Base-by-base conservation (phyloP, 2,329 filamentous ascomycete species). In the Ceratocystis cubensis region DNA sequence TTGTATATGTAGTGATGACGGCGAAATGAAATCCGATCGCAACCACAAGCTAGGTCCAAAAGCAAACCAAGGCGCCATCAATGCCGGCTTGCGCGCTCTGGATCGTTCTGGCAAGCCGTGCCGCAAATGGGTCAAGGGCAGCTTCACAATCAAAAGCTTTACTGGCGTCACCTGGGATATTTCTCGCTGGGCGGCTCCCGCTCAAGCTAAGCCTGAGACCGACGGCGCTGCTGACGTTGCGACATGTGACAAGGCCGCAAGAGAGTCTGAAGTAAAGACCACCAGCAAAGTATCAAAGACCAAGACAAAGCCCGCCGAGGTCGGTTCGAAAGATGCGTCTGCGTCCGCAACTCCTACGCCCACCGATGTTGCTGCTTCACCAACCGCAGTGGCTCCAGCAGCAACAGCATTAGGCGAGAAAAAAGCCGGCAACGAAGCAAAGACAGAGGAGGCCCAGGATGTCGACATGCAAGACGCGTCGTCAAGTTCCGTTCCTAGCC, bases 61-160 rank as follows among this genome's bases (percentile, higher is more conserved):
- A 76, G 93, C 93, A 64, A 97, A 96, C 75, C 89, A 93, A 72
- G 94, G 94, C 70, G 93, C 93, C 68, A 99, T 99, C 81, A 99
- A 99, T 74, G 94, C 94, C 65, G 90, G 91, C 64, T 86, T 99
- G 63, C 90, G 94, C 66, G 93, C 94, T 13, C 88, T 99, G 70
- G 94, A 99, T 76, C 87, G 93, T 69, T 88, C 88, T 6, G 93
- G 93, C 71, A 89, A 93, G 73, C 92, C 94, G 8, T 96, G 92
- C 76, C 89, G 93, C 70, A 92, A 87, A 75, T 99, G 94, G 94
- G 81, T 85, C 74, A 89, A 87, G 75, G 91, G 91, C 70, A 83
- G 86, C 66, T 90, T 97, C 74, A 82, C 81, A 62, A 80, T 97
- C 71, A 96, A 96, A 81, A 96, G 88, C 75, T 97, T 97, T 75